Evolutionary conservation across 2,329 filamentous ascomycete genomes (phyloP).

Genomic region (Chaetomium olivaceum): DNA sequence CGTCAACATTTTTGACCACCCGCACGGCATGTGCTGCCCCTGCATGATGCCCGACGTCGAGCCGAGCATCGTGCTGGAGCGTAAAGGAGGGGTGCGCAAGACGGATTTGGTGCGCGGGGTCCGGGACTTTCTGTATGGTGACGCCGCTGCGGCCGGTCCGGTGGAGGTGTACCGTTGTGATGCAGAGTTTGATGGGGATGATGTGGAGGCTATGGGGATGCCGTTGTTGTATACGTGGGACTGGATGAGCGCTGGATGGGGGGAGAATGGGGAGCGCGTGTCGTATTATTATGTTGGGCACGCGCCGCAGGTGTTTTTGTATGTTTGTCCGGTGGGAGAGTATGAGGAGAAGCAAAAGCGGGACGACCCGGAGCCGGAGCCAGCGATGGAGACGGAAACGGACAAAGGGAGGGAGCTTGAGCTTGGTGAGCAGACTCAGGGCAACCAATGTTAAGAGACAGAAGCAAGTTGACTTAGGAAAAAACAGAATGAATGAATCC

Average conservation of each 20-base stretch:
- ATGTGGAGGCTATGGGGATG: neutral
- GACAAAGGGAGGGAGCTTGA: neutral
- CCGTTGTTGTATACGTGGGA: neutral
- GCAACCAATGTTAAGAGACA: neutral
- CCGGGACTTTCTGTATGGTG: conserved; percentile 11
- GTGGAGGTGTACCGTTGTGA: neutral
- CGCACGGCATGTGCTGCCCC: neutral
- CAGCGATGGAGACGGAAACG: neutral
- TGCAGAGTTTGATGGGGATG: neutral
- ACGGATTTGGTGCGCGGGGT: conserved; percentile 1
- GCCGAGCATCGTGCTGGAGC: conserved; percentile 6
- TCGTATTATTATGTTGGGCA: neutral
- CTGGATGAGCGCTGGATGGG: neutral
- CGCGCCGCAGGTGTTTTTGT: neutral
- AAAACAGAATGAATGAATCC: no score
- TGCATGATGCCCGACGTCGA: conserved; percentile 5
- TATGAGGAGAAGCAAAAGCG: neutral
- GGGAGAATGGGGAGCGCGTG: neutral
- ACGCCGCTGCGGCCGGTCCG: neutral
- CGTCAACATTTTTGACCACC: conserved; percentile 12
- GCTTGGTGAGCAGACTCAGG: neutral
- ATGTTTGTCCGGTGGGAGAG: neutral
- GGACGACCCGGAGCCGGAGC: neutral
- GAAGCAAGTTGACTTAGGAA: neutral
- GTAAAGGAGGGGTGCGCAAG: conserved; percentile 7